A percentile compares a stretch with the other conserved stretches of the same genome.
Evolutionary conservation across 108 stramenopile genomes (phyloP).

Genomic region (Epipyxis sp.): DNA sequence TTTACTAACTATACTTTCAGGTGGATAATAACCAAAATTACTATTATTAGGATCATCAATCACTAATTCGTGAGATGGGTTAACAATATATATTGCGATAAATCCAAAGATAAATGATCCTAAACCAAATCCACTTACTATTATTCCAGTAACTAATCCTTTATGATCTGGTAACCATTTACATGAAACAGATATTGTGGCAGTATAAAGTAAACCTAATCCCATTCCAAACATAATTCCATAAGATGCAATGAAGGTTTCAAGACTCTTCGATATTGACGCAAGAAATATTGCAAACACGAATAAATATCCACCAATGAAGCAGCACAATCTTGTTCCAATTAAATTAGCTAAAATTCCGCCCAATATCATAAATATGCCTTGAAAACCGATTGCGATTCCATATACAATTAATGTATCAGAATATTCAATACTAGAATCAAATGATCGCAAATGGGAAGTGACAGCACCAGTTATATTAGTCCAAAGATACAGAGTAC

Average conservation of each 20-base stretch:
- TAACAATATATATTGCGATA: not conserved
- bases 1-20: not conserved
- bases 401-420: constrained; percentile 24
- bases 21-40: constrained; percentile 11
- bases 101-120: constrained; percentile 19
- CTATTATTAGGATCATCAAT: not conserved
- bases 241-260: not conserved
- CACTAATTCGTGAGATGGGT: not conserved
- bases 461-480: constrained; percentile 18
- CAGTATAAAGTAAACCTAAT: constrained; percentile 27
- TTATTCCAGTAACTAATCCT: constrained; percentile 30
- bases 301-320: not conserved
- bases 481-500: constrained; percentile 24
- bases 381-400: not conserved
- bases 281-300: constrained; percentile 4
- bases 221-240: constrained; percentile 14
- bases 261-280: not conserved
- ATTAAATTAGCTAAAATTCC: not conserved
- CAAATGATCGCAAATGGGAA: constrained; percentile 9
- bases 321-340: not conserved
- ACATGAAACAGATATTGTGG: not conserved
- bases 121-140: constrained; percentile 23
- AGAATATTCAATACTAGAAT: not conserved
- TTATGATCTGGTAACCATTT: constrained; percentile 12
- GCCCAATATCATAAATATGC: constrained; percentile 1